Conservation (phyloP, 306 rosid genomes). For the Quercus berberidifolia region DNA sequence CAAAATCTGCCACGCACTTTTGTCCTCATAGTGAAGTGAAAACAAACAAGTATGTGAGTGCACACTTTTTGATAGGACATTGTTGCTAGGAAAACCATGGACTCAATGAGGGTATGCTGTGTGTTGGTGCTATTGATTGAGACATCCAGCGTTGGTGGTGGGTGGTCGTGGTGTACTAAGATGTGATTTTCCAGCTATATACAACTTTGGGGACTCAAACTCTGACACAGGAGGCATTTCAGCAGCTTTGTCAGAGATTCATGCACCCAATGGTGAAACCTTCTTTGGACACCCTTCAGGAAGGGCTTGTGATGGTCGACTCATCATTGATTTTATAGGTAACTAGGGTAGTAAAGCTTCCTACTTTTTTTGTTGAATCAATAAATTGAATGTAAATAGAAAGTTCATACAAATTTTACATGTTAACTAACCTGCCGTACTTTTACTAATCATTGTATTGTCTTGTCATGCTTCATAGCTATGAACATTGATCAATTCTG, state of each 20-base stretch:
- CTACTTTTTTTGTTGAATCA: neutral
- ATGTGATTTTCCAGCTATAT: conserved; percentile 70
- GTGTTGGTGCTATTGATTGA: conserved; percentile 15
- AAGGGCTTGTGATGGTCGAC: conserved; percentile 79
- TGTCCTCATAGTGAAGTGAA: neutral
- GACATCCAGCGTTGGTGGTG: neutral
- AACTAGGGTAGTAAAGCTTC: conserved; percentile 2
- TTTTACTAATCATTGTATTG: too few relatives aligned
- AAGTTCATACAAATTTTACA: neutral
- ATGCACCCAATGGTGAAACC: conserved; percentile 72
- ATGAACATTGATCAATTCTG: too few relatives aligned
- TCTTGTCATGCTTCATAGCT: too few relatives aligned
- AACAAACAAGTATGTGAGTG: neutral
- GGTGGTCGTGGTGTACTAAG: conserved; percentile 7
- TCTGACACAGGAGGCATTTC: conserved; percentile 77
- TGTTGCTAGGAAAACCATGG: neutral
- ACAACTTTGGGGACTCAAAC: conserved; percentile 94
- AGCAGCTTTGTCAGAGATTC: conserved; percentile 45
- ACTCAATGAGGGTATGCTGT: conserved; percentile 1
- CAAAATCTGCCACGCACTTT: too few relatives aligned
- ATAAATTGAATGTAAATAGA: neutral
- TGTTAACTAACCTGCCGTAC: neutral
- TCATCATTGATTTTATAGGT: conserved; percentile 71
- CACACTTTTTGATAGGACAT: too few relatives aligned
- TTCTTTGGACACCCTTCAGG: conserved; percentile 77